Evolutionary conservation across 1,284 basidiomycete species (phyloP), one percentile per base, ranked within the genome.

Genomic region (Boletus calvinii): DNA sequence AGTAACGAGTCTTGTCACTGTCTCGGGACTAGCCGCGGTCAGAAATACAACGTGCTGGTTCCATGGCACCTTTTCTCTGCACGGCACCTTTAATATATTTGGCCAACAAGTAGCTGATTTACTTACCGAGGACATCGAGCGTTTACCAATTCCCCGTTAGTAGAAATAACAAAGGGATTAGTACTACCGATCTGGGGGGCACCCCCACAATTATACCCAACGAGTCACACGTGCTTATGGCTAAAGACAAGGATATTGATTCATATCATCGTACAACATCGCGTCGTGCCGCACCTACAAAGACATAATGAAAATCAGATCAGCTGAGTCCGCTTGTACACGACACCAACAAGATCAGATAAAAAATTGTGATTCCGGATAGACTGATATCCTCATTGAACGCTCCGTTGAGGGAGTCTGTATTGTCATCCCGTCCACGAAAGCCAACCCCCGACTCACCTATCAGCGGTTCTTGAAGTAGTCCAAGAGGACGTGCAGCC

Each of bases 401-500:
- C 68, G 59, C 80, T 91, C 88, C 74, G 88, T 84, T 70, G 88
- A 91, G 88, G 88, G 89, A 91, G 89, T 90, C 89, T 87, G 79
- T 78, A 73, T 79, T 83, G 80, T 88, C 87, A 90, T 90, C 89
- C 57, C 53, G 47, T 43, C 30, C 46, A 43, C 29, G 42, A 54
- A 56, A 47, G 44, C 46, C 26, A 50, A 41, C 52, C 49, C 6
- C 29, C 13, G 22, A 68, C 76, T 74, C 68, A 77, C 63, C 74
- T 76, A 8, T 64, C 46, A 90, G 56, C 92, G 90, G 80, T 86
- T 91, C 81, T 94, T 94, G 87, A 94, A 94, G 83, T 94, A 93
- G 73, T 98, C 94, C 66, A 97, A 81, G 73, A 98, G 88, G 68
- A 98, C 95, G 74, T 97, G 91, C 69, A 98, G 84, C 60, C 95